These are phyloP conservation scores for Jatropha podagrica DNA, from an alignment of 441 rosid species.

Conservation along the genomic window DNA sequence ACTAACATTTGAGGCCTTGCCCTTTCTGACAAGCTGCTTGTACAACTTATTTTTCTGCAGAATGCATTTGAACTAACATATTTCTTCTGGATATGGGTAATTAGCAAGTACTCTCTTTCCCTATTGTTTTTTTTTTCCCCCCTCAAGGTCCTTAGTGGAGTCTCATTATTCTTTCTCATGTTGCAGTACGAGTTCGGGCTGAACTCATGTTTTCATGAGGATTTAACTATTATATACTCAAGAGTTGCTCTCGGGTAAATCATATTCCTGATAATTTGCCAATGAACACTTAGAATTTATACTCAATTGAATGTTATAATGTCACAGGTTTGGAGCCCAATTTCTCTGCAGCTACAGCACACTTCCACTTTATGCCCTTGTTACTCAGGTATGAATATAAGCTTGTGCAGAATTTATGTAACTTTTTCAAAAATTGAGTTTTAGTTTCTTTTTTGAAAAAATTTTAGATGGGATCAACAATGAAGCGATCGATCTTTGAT, in stretches of 20 bases:
- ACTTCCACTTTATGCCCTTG: conserved; percentile 97
- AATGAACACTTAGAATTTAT: neutral
- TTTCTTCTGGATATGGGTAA: conserved; percentile 92
- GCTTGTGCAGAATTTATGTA: neutral
- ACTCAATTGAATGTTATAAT: neutral
- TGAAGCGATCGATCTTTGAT: conserved; percentile 93
- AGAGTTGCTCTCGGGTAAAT: conserved; percentile 76
- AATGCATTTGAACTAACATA: conserved; percentile 92
- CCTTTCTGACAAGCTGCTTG: conserved; percentile 9
- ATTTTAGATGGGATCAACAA: conserved; percentile 91
- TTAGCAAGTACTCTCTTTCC: conserved; percentile 3
- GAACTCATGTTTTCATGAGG: conserved; percentile 70
- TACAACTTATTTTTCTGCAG: conserved; percentile 36
- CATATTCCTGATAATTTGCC: neutral
- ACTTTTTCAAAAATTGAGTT: neutral
- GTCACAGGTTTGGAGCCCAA: conserved; percentile 68
- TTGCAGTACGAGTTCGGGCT: conserved; percentile 92
- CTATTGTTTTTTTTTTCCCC: neutral
- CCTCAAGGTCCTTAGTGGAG: neutral
- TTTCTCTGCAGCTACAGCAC: conserved; percentile 89
- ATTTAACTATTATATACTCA: conserved; percentile 39
- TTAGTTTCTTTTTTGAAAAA: neutral
- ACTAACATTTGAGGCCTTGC: neutral
- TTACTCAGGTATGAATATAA: conserved; percentile 64
- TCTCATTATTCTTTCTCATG: conserved; percentile 16